Evolutionary conservation across 2,329 filamentous ascomycete species (phyloP).

Genomic region (Colletotrichum tamarilloi): DNA sequence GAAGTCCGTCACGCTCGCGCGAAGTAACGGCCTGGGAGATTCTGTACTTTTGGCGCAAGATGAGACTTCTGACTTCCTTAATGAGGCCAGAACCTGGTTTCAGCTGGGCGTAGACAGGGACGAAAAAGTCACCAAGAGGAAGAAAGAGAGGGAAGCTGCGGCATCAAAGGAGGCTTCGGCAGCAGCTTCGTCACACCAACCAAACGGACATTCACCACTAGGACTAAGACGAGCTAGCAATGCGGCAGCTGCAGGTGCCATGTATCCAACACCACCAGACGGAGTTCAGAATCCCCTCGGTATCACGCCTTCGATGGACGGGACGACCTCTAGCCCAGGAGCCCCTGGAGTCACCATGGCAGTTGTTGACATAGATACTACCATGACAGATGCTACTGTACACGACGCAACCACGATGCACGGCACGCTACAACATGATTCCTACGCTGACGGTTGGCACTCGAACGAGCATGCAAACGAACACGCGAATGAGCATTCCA

Average conservation of each 20-base stretch:
- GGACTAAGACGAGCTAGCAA: slow-evolving; percentile 62
- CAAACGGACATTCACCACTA: slow-evolving; percentile 64
- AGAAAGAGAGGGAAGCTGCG: slow-evolving; percentile 59
- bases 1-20: slow-evolving; percentile 53
- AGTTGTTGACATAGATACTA: slow-evolving; percentile 48
- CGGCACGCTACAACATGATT: slow-evolving; percentile 40
- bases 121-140: slow-evolving; percentile 58
- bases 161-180: slow-evolving; percentile 54
- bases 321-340: slow-evolving; percentile 65
- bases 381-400: slow-evolving; percentile 35
- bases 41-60: slow-evolving; percentile 49
- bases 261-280: slow-evolving; percentile 80
- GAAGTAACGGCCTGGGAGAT: slow-evolving; percentile 53
- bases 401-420: slow-evolving; percentile 45
- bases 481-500: background rate
- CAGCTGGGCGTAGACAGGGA: slow-evolving; percentile 56
- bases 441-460: slow-evolving; percentile 54
- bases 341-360: slow-evolving; percentile 49
- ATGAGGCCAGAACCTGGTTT: slow-evolving; percentile 61
- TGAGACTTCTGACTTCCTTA: slow-evolving; percentile 61
- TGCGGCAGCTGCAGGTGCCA: slow-evolving; percentile 59
- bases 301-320: slow-evolving; percentile 67
- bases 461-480: slow-evolving; percentile 44
- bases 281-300: slow-evolving; percentile 66
- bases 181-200: slow-evolving; percentile 54